A percentile compares a stretch with the other conserved stretches of the same genome.
Evolutionary conservation across 768 basidiomycete genomes (phyloP).

Genomic region (Kwoniella pini): DNA sequence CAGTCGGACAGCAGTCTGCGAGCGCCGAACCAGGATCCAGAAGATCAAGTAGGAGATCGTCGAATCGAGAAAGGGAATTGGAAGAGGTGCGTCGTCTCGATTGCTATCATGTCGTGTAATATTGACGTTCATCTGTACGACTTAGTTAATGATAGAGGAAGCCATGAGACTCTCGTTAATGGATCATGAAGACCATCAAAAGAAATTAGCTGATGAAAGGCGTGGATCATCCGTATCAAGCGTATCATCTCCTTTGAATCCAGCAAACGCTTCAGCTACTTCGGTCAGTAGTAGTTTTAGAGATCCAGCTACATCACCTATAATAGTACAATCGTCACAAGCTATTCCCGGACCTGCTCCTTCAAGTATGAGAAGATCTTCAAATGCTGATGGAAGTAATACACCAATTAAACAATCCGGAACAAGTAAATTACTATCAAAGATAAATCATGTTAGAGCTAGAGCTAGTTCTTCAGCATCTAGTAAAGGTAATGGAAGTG

Average conservation of each 20-base stretch:
- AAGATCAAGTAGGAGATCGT: conserved; percentile 59
- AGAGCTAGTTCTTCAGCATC: conserved; percentile 20
- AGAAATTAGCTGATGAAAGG: conserved; percentile 56
- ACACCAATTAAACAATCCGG: conserved; percentile 11
- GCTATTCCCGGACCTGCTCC: conserved; percentile 2
- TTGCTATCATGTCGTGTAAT: background rate
- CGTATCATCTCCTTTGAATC: conserved; percentile 9
- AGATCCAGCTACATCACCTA: background rate
- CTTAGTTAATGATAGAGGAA: conserved; percentile 97
- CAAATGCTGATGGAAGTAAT: background rate
- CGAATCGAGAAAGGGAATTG: conserved; percentile 80
- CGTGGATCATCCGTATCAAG: conserved; percentile 7
- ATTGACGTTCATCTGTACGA: background rate
- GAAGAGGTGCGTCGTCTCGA: conserved; percentile 71
- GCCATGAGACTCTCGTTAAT: conserved; percentile 93
- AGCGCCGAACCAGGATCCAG: conserved; percentile 47
- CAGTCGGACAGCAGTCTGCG: conserved; percentile 60
- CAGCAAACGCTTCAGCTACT: conserved; percentile 2
- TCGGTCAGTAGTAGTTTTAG: background rate
- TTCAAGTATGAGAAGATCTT: conserved; percentile 9
- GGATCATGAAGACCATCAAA: conserved; percentile 92
- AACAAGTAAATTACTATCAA: conserved; percentile 29
- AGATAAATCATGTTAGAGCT: conserved; percentile 25
- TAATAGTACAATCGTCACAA: background rate
- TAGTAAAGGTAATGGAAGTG: conserved; percentile 5